Conservation (phyloP, 306 rosid genomes). For the barrel medic (Medicago truncatula) region MtrunA17r5.0-ANR NC_053045.1:61689501-61690000, state of each 20-base stretch:
- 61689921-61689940: not conserved
- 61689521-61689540: not conserved
- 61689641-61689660: not conserved
- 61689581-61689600: not conserved
- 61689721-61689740: not conserved
- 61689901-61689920: not conserved
- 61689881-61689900: not conserved
- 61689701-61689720: not conserved
- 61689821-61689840: not conserved
- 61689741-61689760: not conserved
- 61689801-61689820: not conserved
- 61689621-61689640: constrained; percentile 1
- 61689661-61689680: not conserved
- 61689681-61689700: not conserved
- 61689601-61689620: not conserved
- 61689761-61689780: not conserved
- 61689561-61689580: constrained; percentile 1
- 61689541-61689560: not conserved
- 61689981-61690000: not conserved
- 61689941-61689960: not conserved
- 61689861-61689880: not conserved
- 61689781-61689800: not conserved
- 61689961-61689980: not conserved
- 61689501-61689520: not conserved
- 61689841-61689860: not conserved